Evolutionary conservation across 129 eudicot genomes (phyloP), one percentile per base, ranked within the genome.

Genomic region (Flaveria sonorensis): DNA sequence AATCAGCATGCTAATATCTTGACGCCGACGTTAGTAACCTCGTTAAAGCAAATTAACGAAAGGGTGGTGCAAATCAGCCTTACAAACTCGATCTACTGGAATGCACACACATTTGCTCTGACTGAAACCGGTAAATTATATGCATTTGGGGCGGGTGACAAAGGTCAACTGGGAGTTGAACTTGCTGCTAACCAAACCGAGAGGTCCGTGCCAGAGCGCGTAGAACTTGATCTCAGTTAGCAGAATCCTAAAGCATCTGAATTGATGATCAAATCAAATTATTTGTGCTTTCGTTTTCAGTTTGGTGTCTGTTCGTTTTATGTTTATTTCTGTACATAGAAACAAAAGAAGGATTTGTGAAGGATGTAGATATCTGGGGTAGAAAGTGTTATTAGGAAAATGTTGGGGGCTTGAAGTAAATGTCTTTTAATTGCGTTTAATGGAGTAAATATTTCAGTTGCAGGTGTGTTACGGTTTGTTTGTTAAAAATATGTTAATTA

Each of bases 61-160:
- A 82, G 89, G 81, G 92, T 91, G 36, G 96, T 94, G 67, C 98
- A 94, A 76, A 88, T 91, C 51, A 94, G 97, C 80, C 84, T 88
- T 69, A 89, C 97, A 21, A 94, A 94, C 77, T 94, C 98, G 2
- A 83, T 88, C 51, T 89, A 86, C 73, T 91, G 97, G 93, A 84
- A 90, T 24, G 96, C 91, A 2, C 97, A 94, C 78, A 94, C 98
- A 2, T 94, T 94, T 68, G 96, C 97, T 0, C 90, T 94, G 19
- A 89, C 97, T 1, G 97, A 89, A 60, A 84, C 87, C 0, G 93
- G 91, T 43, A 91, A 91, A 79, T 78, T 94, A 2, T 94, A 81
- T 53, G 91, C 98, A 1, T 89, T 91, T 71, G 99, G 99, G 26
- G 92, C 99, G 0, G 98, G 99, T 13, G 99, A 87, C 82, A 87